These are phyloP conservation scores for Aspergillus ochraceus DNA, from an alignment of 2,329 filamentous ascomycete genomes.

Conservation along the genomic window DNA sequence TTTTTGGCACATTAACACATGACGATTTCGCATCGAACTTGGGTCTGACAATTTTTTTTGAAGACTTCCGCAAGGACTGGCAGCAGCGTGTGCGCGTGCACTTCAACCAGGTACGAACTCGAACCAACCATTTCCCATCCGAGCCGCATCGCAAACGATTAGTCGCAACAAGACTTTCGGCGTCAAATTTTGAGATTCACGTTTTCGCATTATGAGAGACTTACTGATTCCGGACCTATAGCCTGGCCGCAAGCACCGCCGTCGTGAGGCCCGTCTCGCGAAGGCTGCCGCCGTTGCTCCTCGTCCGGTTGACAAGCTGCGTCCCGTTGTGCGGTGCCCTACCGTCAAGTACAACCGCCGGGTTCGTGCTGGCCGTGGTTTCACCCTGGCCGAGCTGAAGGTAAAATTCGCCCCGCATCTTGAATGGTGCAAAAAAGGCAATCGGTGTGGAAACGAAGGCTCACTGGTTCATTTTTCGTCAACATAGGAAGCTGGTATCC, in stretches of 20 bases:
- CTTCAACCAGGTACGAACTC: slow-evolving; percentile 93
- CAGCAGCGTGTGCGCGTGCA: slow-evolving; percentile 97
- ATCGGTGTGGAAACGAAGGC: slow-evolving; percentile 7
- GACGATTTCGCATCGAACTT: slow-evolving; percentile 18
- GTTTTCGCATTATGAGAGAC: slow-evolving; percentile 10
- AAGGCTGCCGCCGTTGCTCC: slow-evolving; percentile 96
- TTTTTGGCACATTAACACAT: not conserved
- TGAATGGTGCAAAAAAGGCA: not conserved
- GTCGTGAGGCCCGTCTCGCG: slow-evolving; percentile 84
- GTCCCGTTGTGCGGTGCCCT: slow-evolving; percentile 95
- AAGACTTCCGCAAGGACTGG: slow-evolving; percentile 99
- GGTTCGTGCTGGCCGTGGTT: slow-evolving; percentile 93
- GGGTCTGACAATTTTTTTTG: slow-evolving; percentile 29
- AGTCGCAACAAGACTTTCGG: not conserved
- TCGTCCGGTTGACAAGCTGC: slow-evolving; percentile 94
- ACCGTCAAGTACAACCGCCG: slow-evolving; percentile 99
- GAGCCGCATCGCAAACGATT: slow-evolving; percentile 18
- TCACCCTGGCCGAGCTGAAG: slow-evolving; percentile 97
- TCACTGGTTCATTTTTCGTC: slow-evolving; percentile 22
- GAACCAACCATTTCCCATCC: slow-evolving; percentile 8
- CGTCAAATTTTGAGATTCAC: slow-evolving; percentile 33
- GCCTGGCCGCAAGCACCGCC: slow-evolving; percentile 94
- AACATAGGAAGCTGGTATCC: slow-evolving; percentile 83
- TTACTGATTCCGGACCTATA: slow-evolving; percentile 46
- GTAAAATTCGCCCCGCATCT: slow-evolving; percentile 52